phyloP scores from a whole-genome alignment of 1,284 basidiomycete genomes.

The Ganoderma resinaceum region DNA sequence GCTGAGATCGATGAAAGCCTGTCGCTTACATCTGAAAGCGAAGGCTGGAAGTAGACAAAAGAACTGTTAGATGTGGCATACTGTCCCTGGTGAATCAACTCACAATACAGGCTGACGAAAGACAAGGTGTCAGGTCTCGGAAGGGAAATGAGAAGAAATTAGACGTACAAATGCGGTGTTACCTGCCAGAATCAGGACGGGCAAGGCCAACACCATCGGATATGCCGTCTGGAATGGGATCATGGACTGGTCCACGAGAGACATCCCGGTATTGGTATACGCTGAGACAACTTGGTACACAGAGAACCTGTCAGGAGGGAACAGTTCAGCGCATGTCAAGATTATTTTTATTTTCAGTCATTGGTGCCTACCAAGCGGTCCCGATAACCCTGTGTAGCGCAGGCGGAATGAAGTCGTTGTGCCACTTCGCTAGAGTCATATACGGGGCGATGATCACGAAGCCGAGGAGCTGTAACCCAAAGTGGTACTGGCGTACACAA shows the following conservation, averaged over 20 bases:
- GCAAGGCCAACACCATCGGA: conserved; percentile 74
- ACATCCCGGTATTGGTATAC: conserved; percentile 91
- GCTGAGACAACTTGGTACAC: conserved; percentile 88
- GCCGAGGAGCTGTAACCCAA: conserved; percentile 35
- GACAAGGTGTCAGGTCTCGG: neutral
- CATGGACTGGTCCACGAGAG: conserved; percentile 91
- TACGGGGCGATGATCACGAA: conserved; percentile 80
- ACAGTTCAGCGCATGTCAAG: neutral
- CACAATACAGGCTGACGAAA: conserved; percentile 30
- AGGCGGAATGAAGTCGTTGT: conserved; percentile 60
- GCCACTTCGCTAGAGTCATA: conserved; percentile 63
- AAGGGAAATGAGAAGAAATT: neutral
- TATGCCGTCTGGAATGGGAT: conserved; percentile 89
- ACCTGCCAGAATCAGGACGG: conserved; percentile 84
- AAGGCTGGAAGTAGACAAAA: conserved; percentile 46
- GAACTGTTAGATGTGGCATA: neutral
- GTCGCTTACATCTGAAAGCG: conserved; percentile 67
- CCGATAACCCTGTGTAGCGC: conserved; percentile 60
- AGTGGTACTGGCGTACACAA: conserved; percentile 62
- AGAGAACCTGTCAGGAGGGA: conserved; percentile 69
- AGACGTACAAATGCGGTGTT: conserved; percentile 89
- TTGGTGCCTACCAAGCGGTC: conserved; percentile 59
- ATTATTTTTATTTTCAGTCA: neutral
- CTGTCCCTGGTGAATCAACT: neutral
- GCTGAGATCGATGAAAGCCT: neutral